These are phyloP conservation scores for Lasiosphaeriaceae sp. DNA, from an alignment of 495 filamentous ascomycete species.

Conservation along the genomic window DNA sequence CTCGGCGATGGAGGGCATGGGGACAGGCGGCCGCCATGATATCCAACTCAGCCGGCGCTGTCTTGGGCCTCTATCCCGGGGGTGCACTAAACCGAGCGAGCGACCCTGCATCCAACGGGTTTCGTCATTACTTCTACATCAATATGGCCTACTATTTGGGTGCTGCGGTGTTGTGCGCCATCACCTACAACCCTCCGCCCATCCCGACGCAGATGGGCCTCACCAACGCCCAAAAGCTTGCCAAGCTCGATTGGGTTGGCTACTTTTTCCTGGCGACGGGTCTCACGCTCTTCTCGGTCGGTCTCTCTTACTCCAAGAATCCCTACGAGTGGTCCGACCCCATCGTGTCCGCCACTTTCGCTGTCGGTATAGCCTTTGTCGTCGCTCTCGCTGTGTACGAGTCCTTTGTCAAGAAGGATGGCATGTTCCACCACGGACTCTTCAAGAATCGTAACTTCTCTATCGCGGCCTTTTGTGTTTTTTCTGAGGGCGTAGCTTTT, in stretches of 20 bases:
- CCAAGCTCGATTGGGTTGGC: conserved; percentile 33
- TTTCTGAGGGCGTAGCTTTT: conserved; percentile 32
- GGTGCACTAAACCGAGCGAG: conserved; percentile 23
- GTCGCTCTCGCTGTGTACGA: conserved; percentile 24
- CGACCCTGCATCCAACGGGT: conserved; percentile 20
- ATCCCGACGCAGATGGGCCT: conserved; percentile 8
- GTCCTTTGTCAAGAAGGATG: conserved; percentile 28
- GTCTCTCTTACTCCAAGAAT: conserved; percentile 33
- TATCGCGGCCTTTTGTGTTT: conserved; percentile 26
- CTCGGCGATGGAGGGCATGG: conserved; percentile 24
- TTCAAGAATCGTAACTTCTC: conserved; percentile 32
- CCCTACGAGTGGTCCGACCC: conserved; percentile 32
- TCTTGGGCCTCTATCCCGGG: conserved; percentile 17
- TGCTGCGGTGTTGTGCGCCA: conserved; percentile 15
- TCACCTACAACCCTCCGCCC: conserved; percentile 26
- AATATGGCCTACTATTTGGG: conserved; percentile 16
- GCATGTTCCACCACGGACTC: conserved; percentile 35
- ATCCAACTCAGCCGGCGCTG: conserved; percentile 16
- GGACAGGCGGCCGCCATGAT: conserved; percentile 28
- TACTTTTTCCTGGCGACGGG: conserved; percentile 26
- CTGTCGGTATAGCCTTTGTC: conserved; percentile 21
- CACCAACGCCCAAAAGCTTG: conserved; percentile 24
- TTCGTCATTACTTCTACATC: conserved; percentile 31
- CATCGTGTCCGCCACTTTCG: conserved; percentile 28
- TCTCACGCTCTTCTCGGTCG: conserved; percentile 30